Base-by-base conservation (phyloP, 192 early-diverging fungal genomes). In the Linnemannia schmuckeri region DNA sequence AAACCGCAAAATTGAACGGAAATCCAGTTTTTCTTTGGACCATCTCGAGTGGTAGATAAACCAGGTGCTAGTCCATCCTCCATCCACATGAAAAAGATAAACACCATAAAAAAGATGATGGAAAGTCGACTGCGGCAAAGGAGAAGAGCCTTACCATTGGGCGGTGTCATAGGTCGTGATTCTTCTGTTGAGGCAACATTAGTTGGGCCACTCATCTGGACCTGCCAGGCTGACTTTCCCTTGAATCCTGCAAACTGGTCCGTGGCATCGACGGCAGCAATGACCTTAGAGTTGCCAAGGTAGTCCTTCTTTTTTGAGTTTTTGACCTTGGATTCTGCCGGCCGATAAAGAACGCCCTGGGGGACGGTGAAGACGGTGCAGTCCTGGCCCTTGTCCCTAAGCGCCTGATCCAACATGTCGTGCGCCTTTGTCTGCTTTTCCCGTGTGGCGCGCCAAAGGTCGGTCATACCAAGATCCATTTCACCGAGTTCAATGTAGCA, bases 341-440 rank as follows among this genome's bases (percentile, higher is more conserved):
- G 98, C 70, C 95, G 89, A 90, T 96, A 99, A 30, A 98, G 89
- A 15, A 94, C 90, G 38, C 94, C 92, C 70, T 92, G 91, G 42
- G 97, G 96, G 40, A 99, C 93, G 38, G 93, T 94, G 82, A 94
- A 95, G n/a, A 96, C 91, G 8, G 94, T 94, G 49, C 94, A 95
- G 57, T 94, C 94, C 73, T 88, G 89, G 20, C 92, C 92, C 77
- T 89, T 85, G 47, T 91, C 89, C 75, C 72, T 70, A 1, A 95
- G 89, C 12, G 96, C 96, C 75, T 93, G 90, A 77, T 94, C 90
- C 78, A 96, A 91, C 52, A 93, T 91, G 81, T 93, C 92, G 79
- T 96, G 96, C 30, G 94, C 95, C 77, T 95, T 93, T 52, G 89
- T 94, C 82, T 90, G 88, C 66, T 92, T 92, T 27, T 90, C 90